phyloP scores from a whole-genome alignment of 352 stramenopile genomes.

The Globisporangium middletonii region DNA sequence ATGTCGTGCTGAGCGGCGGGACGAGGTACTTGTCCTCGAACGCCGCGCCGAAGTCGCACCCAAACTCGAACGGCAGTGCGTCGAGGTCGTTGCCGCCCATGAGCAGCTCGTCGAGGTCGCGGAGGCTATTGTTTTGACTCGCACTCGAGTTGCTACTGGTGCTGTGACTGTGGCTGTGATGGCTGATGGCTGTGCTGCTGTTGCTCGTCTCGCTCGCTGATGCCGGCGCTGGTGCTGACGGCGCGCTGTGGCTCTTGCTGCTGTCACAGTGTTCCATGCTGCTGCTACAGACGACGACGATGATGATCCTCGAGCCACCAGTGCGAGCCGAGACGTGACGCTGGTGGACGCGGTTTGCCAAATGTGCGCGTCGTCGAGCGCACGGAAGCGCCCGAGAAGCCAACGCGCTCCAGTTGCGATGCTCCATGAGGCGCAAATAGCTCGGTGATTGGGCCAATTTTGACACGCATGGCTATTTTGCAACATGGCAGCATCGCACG shows the following conservation, averaged over 20 bases:
- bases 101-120: conserved; percentile 32
- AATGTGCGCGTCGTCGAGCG: conserved; percentile 1
- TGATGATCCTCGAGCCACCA: too few species aligned
- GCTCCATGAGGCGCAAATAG: too few species aligned
- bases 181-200: conserved; percentile 1
- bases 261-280: too few species aligned
- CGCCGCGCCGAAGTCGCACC: conserved; percentile 29
- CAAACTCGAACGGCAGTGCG: conserved; percentile 32
- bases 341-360: conserved; percentile 6
- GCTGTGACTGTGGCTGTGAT: too few species aligned
- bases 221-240: background rate
- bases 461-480: too few species aligned
- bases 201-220: background rate
- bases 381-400: background rate
- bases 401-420: too few species aligned
- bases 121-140: conserved; percentile 11
- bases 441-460: too few species aligned
- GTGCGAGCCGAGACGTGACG: background rate
- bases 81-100: conserved; percentile 24
- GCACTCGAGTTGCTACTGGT: background rate
- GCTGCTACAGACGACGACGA: too few species aligned
- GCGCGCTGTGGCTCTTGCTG: conserved; percentile 3
- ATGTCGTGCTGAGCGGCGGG: conserved; percentile 2
- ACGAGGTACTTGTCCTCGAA: conserved; percentile 30
- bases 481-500: too few species aligned